Evolutionary conservation across 108 stramenopile species (phyloP).

Genomic region (Cyclotella baltica): DNA sequence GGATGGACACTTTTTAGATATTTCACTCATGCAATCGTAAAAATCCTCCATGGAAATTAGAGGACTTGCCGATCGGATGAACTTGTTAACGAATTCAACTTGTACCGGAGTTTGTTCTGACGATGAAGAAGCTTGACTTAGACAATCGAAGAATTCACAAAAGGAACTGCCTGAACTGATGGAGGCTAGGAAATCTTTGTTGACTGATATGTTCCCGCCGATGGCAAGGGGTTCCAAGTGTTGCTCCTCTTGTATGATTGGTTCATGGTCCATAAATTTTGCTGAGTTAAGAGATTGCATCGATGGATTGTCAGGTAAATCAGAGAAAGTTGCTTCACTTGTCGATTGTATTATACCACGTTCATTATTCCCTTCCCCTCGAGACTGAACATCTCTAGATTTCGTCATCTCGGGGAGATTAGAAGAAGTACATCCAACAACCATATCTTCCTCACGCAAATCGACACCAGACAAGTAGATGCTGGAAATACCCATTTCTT

Average conservation of each 20-base stretch:
- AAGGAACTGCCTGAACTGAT: constrained; percentile 3
- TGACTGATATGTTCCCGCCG: not conserved
- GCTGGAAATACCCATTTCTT: not conserved
- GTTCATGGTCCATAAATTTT: not conserved
- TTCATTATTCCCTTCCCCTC: not conserved
- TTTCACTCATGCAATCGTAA: not conserved
- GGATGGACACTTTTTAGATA: not conserved
- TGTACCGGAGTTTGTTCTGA: not conserved
- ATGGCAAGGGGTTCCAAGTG: not conserved
- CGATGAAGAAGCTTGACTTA: not conserved
- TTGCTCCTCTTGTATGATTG: not conserved
- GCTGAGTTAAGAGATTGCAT: constrained; percentile 6
- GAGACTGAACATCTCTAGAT: too few species aligned
- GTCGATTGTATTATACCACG: not conserved
- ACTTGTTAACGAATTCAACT: not conserved
- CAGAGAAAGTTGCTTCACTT: not conserved
- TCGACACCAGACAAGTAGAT: not conserved
- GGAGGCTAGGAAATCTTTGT: not conserved
- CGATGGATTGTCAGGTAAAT: not conserved
- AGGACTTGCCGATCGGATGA: not conserved
- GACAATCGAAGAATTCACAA: constrained; percentile 8
- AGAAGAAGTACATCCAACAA: not conserved
- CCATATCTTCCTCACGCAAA: not conserved
- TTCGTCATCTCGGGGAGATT: too few species aligned
- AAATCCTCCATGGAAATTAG: not conserved